Percentiles rank a stretch among this genome's conserved stretches.
phyloP scores from a whole-genome alignment of 345 rosid species.

The Lepidium aucheri region DNA sequence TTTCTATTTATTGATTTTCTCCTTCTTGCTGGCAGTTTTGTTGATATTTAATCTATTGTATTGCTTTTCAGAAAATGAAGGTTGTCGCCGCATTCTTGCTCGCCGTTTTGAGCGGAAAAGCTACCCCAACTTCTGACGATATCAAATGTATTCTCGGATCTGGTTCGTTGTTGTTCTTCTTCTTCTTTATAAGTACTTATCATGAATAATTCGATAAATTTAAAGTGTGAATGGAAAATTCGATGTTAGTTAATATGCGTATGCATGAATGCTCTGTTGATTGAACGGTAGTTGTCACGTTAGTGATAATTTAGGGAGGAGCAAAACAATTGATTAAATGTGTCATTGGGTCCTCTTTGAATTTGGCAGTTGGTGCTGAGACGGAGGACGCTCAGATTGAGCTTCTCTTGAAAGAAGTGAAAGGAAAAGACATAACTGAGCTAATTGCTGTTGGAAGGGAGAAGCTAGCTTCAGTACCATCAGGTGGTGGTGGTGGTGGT shows the following conservation, averaged over 20 bases:
- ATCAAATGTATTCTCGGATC: slow-evolving; percentile 59
- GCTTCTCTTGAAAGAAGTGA: slow-evolving; percentile 50
- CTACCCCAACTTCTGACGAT: slow-evolving; percentile 42
- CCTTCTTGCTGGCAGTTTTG: no score
- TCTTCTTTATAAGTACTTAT: no score
- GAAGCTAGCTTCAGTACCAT: slow-evolving; percentile 70
- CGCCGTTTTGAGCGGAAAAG: slow-evolving; percentile 65
- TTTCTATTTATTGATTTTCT: no score
- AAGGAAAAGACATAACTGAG: slow-evolving; percentile 68
- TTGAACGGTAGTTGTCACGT: no score
- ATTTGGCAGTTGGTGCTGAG: slow-evolving; percentile 61
- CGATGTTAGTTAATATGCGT: background rate
- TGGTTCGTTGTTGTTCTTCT: slow-evolving; percentile 29
- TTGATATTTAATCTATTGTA: background rate
- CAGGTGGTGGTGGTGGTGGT: slow-evolving; percentile 47
- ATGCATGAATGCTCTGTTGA: no score
- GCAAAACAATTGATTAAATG: background rate
- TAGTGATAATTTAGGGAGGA: background rate
- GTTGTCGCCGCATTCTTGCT: slow-evolving; percentile 69
- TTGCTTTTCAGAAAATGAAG: slow-evolving; percentile 53
- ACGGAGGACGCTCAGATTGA: slow-evolving; percentile 49
- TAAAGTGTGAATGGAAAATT: background rate
- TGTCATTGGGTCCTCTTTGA: background rate
- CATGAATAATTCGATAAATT: no score
- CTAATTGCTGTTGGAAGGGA: slow-evolving; percentile 78